Conservation (phyloP, 495 filamentous ascomycete genomes). For the Talaromyces liani region DNA sequence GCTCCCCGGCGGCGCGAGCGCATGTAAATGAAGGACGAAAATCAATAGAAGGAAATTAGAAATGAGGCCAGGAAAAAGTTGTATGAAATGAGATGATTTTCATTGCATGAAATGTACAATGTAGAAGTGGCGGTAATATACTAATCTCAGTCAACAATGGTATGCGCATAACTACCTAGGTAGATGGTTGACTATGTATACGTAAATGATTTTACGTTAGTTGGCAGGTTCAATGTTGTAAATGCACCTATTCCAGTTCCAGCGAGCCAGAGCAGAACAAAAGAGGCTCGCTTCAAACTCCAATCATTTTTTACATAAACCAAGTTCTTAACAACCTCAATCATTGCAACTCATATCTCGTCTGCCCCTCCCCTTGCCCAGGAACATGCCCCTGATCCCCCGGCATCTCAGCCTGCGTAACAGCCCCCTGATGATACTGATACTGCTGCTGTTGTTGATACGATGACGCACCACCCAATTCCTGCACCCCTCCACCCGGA, state of each 20-base stretch:
- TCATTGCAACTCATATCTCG: not conserved
- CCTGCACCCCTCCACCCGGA: not conserved
- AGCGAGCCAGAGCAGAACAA: too few species aligned
- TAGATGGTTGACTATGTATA: not conserved
- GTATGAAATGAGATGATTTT: slow-evolving; percentile 1
- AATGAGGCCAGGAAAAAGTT: not conserved
- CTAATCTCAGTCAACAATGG: not conserved
- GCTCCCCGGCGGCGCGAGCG: slow-evolving; percentile 70
- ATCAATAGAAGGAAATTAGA: not conserved
- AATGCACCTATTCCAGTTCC: too few species aligned
- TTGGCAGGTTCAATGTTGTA: too few species aligned
- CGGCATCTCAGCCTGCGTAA: not conserved
- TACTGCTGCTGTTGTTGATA: not conserved
- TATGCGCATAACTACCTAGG: not conserved
- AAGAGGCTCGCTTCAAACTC: not conserved
- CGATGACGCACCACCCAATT: not conserved
- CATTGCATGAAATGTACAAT: not conserved
- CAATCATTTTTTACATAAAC: not conserved
- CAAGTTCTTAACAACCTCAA: too few species aligned
- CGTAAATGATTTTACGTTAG: too few species aligned
- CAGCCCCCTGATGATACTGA: not conserved
- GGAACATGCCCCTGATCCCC: not conserved
- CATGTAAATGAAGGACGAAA: slow-evolving; percentile 39
- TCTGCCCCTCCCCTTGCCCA: not conserved
- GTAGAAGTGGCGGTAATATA: not conserved